Evolutionary conservation across 306 rosid species (phyloP).

Genomic region (Sicyos baderoa): DNA sequence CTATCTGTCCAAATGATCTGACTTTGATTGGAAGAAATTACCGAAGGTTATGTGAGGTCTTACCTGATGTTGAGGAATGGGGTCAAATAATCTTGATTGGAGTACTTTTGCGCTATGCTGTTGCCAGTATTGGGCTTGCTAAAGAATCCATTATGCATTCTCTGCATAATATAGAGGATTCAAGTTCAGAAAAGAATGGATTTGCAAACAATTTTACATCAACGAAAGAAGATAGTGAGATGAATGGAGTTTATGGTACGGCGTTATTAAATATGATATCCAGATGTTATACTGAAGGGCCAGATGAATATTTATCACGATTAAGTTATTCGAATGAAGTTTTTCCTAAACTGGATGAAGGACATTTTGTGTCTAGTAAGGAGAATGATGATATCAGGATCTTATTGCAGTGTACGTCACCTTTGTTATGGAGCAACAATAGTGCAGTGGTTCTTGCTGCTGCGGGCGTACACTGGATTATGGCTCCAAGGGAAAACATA

Average conservation of each 20-base stretch:
- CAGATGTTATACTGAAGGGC: slow-evolving; percentile 78
- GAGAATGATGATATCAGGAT: slow-evolving; percentile 63
- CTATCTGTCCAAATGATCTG: slow-evolving; percentile 81
- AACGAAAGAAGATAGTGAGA: slow-evolving; percentile 37
- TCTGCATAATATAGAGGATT: slow-evolving; percentile 30
- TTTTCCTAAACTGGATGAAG: slow-evolving; percentile 43
- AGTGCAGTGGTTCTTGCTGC: slow-evolving; percentile 97
- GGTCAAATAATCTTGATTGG: slow-evolving; percentile 84
- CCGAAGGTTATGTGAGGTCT: slow-evolving; percentile 68
- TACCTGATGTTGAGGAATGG: slow-evolving; percentile 97
- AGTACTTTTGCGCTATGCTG: slow-evolving; percentile 70
- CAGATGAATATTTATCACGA: slow-evolving; percentile 82
- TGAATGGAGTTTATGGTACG: slow-evolving; percentile 32
- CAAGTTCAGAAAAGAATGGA: slow-evolving; percentile 33
- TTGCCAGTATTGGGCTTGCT: slow-evolving; percentile 80
- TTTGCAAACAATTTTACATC: slow-evolving; percentile 19
- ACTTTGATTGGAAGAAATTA: slow-evolving; percentile 60
- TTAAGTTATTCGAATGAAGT: slow-evolving; percentile 42
- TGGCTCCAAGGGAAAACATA: slow-evolving; percentile 62
- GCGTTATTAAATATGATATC: slow-evolving; percentile 48
- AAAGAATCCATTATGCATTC: slow-evolving; percentile 71
- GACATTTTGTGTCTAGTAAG: slow-evolving; percentile 45
- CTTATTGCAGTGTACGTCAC: slow-evolving; percentile 80
- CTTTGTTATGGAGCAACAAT: slow-evolving; percentile 89
- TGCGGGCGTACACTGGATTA: slow-evolving; percentile 88